Base-by-base conservation (phyloP, 768 basidiomycete species). In the Tylopilus vinaceipallidus region DNA sequence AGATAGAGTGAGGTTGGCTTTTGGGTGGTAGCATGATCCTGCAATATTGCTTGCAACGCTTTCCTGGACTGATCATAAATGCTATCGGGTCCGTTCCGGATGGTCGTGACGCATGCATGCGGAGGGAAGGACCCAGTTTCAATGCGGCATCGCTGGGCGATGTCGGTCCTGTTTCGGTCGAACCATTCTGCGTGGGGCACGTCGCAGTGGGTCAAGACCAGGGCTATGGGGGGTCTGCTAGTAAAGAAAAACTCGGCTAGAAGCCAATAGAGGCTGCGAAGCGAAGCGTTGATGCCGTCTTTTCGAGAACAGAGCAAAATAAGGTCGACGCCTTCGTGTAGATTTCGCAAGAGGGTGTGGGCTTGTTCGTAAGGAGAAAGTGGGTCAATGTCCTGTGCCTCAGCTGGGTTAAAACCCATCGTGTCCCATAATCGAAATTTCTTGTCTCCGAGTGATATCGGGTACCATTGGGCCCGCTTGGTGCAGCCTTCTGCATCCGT, bases 181-280 rank as follows among this genome's bases (percentile, higher is more conserved):
- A 74, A 76, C 75, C 75, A 76, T n/a, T 52, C 48, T 2, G 64
- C 57, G 47, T 67, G 59, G 7, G 63, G 59, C 3, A 11, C 59
- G 58, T 58, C 75, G 14, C 74, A 65, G 27, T 73, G 68, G 12
- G 73, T 76, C 27, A 76, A 54, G 39, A 71, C 63, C n/a, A 76
- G 53, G 7, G 70, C 63, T 34, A 71, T 65, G 6, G 66, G 72
- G 1, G 72, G 76, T 11, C 57, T 45, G 19, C 60, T 52, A 13
- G 55, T 56, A 43, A 74, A 75, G 45, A 77, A 68, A 37, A 75
- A 64, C 27, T 70, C 62, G 30, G 63, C 52, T 55, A 75, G 62
- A 7, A 75, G 43, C 52, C 59, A 61, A 56, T 71, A 75, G 45
- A 75, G 74, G 36, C 61, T 64, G 20, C 63, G 56, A 17, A 67